A percentile compares a stretch with the other conserved stretches of the same genome.
Evolutionary conservation across 2,329 filamentous ascomycete genomes (phyloP).

Genomic region (Monosporascus sp.): DNA sequence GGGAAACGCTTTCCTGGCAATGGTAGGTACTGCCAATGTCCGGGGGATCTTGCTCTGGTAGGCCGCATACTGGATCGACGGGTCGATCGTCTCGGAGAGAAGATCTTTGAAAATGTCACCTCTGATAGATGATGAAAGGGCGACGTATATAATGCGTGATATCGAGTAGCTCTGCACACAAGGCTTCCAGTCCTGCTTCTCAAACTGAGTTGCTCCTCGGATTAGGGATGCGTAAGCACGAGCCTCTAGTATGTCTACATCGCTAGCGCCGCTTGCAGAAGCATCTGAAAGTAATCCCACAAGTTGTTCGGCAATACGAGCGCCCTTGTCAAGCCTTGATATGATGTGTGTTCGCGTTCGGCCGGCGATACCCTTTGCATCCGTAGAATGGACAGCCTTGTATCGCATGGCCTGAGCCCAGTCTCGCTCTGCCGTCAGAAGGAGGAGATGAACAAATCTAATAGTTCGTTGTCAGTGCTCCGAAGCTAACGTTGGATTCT

Average conservation of each 20-base stretch:
- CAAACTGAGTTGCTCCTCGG: slow-evolving; percentile 72
- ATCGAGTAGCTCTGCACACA: slow-evolving; percentile 73
- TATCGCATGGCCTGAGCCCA: slow-evolving; percentile 97
- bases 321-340: slow-evolving; percentile 78
- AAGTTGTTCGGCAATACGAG: slow-evolving; percentile 62
- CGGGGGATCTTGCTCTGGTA: slow-evolving; percentile 87
- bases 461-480: slow-evolving; percentile 7
- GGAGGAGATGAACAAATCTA: slow-evolving; percentile 72
- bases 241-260: slow-evolving; percentile 75
- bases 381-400: slow-evolving; percentile 75
- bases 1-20: slow-evolving; percentile 76
- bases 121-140: slow-evolving; percentile 59
- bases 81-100: slow-evolving; percentile 79
- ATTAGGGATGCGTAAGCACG: slow-evolving; percentile 77
- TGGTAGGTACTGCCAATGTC: slow-evolving; percentile 72
- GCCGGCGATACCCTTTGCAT: slow-evolving; percentile 73
- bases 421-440: slow-evolving; percentile 82
- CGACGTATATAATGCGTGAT: slow-evolving; percentile 76
- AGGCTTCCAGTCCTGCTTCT: slow-evolving; percentile 79
- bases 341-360: slow-evolving; percentile 82
- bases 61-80: slow-evolving; percentile 88
- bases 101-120: slow-evolving; percentile 83
- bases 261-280: slow-evolving; percentile 57
- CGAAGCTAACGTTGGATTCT: neutral
- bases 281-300: slow-evolving; percentile 61